Evolutionary conservation across 805 yeast genomes (phyloP).

Genomic region (Zygosaccharomyces bailii): DNA sequence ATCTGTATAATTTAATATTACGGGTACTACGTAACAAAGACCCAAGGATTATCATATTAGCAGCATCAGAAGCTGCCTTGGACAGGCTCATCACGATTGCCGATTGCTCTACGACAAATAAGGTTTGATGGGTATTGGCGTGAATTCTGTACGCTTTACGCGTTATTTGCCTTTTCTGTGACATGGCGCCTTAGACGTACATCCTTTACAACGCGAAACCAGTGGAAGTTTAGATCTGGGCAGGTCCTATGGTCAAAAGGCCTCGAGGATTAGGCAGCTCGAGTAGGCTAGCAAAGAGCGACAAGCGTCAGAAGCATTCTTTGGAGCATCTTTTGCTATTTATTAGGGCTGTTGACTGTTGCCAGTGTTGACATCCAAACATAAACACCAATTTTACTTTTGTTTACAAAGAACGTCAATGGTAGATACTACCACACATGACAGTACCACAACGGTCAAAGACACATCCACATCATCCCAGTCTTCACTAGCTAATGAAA

Average conservation of each 20-base stretch:
- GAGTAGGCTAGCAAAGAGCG: background rate
- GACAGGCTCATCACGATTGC: background rate
- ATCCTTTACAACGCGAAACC: conserved; percentile 7
- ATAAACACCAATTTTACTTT: background rate
- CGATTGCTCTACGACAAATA: too few species aligned
- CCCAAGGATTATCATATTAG: conserved; percentile 3
- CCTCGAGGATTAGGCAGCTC: background rate
- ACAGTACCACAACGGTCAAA: conserved; percentile 1
- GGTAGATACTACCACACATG: conserved; percentile 7
- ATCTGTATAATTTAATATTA: conserved; percentile 35
- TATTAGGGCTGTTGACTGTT: too few species aligned
- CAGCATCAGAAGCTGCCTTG: background rate
- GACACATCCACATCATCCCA: conserved; percentile 6
- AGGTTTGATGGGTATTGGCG: too few species aligned
- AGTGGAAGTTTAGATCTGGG: background rate
- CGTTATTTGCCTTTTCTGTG: conserved; percentile 4
- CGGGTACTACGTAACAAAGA: conserved; percentile 30
- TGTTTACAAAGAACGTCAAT: conserved; percentile 1
- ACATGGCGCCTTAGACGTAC: conserved; percentile 2
- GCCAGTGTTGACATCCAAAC: background rate
- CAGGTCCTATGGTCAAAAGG: background rate
- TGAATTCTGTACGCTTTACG: background rate
- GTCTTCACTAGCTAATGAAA: conserved; percentile 2
- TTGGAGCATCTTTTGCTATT: background rate
- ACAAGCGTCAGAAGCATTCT: background rate